A percentile compares a stretch with the other conserved stretches of the same genome.
Conservation (phyloP, 345 rosid species). For the Conringia planisiliqua region DNA sequence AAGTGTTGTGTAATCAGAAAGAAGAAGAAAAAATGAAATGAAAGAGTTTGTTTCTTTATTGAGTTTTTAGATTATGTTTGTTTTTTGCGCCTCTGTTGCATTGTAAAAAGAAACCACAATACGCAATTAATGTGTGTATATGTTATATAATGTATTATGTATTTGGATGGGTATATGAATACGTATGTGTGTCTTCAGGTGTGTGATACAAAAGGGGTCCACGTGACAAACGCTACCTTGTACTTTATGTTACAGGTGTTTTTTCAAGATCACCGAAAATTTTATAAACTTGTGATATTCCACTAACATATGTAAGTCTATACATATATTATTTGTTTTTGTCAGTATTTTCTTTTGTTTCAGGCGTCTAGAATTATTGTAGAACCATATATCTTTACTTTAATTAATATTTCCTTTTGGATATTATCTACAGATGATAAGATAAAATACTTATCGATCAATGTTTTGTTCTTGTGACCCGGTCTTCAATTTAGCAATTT, state of each 20-base stretch:
- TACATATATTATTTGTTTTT: background rate
- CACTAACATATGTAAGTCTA: background rate
- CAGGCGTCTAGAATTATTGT: background rate
- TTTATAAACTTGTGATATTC: background rate
- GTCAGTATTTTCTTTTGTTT: background rate
- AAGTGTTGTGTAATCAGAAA: background rate
- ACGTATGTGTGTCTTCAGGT: slow-evolving; percentile 12
- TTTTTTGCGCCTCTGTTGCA: background rate
- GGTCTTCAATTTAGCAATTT: background rate
- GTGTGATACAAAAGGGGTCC: background rate
- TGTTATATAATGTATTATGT: background rate
- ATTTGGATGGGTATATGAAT: background rate
- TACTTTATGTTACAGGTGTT: slow-evolving; percentile 5
- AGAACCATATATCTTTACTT: background rate
- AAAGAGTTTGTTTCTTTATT: background rate
- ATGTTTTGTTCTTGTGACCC: background rate
- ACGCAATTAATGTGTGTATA: background rate
- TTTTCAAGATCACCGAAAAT: background rate
- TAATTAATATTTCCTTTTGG: background rate
- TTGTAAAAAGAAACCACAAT: background rate
- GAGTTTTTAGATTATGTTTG: background rate
- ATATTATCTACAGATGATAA: background rate
- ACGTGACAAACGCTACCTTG: slow-evolving; percentile 18
- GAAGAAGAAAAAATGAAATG: background rate
- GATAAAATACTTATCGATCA: background rate